These are phyloP conservation scores for Ogataea ganodermae DNA, from an alignment of 805 yeast genomes.

Conservation along the genomic window DNA sequence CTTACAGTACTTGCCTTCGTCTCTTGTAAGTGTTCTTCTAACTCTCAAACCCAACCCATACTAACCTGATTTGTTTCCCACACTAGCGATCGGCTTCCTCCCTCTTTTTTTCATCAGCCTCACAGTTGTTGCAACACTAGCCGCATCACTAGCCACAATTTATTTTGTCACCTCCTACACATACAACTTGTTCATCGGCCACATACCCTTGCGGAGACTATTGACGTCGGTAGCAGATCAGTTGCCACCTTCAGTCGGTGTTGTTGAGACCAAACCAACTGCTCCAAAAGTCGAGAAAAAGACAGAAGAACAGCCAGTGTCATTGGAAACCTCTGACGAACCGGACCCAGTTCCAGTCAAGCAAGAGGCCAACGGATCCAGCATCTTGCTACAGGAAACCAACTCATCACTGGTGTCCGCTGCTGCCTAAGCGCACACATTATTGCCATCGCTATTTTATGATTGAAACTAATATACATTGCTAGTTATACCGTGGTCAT, in stretches of 20 bases:
- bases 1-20: conserved; percentile 15
- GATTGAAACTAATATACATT: neutral
- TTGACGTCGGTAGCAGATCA: conserved; percentile 31
- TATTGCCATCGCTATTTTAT: neutral
- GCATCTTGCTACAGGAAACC: neutral
- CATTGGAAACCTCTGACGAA: neutral
- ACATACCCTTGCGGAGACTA: conserved; percentile 22
- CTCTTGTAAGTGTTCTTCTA: conserved; percentile 15
- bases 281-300: neutral
- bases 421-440: neutral
- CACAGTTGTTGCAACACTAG: conserved; percentile 15
- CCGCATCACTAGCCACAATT: conserved; percentile 13
- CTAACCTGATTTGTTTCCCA: conserved; percentile 5
- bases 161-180: conserved; percentile 14
- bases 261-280: conserved; percentile 6
- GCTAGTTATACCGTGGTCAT: neutral
- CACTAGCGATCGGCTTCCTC: conserved; percentile 27
- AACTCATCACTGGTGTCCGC: conserved; percentile 3
- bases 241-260: conserved; percentile 39
- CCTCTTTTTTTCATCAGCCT: conserved; percentile 27
- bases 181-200: conserved; percentile 9
- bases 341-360: neutral
- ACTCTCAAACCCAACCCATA: conserved; percentile 1
- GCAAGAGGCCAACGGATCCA: conserved; percentile 6
- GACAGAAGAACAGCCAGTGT: neutral